Evolutionary conservation across 1,284 basidiomycete species (phyloP), one percentile per base, ranked within the genome.

Genomic region (Fomitopsis pinicola): DNA sequence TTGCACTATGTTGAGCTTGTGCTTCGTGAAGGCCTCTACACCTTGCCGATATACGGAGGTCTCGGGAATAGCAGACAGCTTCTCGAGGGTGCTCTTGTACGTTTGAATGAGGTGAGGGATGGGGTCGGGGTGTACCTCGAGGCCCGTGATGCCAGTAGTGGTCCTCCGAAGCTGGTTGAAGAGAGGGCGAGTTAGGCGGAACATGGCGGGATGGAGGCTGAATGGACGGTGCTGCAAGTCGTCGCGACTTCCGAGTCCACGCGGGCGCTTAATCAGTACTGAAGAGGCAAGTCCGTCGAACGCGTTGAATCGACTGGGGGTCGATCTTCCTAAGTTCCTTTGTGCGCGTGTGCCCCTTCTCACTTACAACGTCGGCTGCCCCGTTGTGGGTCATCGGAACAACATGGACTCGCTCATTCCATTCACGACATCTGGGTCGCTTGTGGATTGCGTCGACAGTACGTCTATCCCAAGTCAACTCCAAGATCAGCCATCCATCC

Each of bases 401-500:
- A 33, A 56, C 63, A 96, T 97, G 94, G 94, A 97, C 80, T 94
- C 94, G 60, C 80, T 97, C 68, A 96, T 97, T 71, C 94, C 95
- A 57, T 98, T 97, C 78, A 98, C 95, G 65, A 98, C 95, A 22
- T 97, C 95, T 56, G 95, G 95, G 69, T 94, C 95, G 67, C 86
- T 98, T 65, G 92, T 97, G 76, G 95, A 97, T 83, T 94, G 94
- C 76, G 96, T 98, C 79, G 95, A 98, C 87, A 97, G 95, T 98
- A 88, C 88, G 95, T 95, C 79, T 83, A 75, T 79, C 78, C 76
- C 73, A 75, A 80, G 79, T 82, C 81, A 81, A 78, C 79, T 82
- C 69, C 74, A 75, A 73, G 73, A 71, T 75, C 77, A 73, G 48
- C 71, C 68, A 67, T 64, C 70, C 77, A 72, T 76, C 82, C 83